A percentile compares a stretch with the other conserved stretches of the same genome.
These are phyloP conservation scores for Microdochium paspali DNA, from an alignment of 2,329 filamentous ascomycete genomes.

Conservation along the genomic window DNA sequence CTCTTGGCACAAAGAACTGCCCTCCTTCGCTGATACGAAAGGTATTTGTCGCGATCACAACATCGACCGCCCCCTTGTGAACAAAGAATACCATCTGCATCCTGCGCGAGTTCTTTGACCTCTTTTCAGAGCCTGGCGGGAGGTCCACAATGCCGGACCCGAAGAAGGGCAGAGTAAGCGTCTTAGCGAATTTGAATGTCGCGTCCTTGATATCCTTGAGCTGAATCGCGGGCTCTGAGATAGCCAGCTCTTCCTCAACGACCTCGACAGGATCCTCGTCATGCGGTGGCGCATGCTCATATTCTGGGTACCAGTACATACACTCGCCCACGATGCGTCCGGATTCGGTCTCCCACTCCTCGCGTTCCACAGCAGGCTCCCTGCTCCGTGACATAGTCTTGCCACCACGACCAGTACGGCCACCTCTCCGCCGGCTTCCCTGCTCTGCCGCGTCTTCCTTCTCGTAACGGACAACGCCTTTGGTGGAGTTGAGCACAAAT, in stretches of 20 bases:
- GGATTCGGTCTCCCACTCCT: conserved; percentile 60
- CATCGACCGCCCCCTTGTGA: conserved; percentile 69
- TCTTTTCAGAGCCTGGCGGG: conserved; percentile 73
- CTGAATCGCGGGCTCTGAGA: conserved; percentile 45
- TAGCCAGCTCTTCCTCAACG: conserved; percentile 44
- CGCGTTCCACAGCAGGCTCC: conserved; percentile 30
- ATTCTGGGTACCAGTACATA: conserved; percentile 51
- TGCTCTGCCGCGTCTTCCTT: conserved; percentile 38
- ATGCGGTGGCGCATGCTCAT: conserved; percentile 42
- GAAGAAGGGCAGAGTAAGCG: conserved; percentile 75
- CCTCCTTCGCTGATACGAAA: conserved; percentile 84
- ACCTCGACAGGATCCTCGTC: conserved; percentile 46
- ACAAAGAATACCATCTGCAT: conserved; percentile 99
- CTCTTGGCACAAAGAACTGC: conserved; percentile 90
- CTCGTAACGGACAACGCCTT: conserved; percentile 69
- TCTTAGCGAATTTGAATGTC: conserved; percentile 82
- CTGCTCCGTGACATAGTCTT: conserved; percentile 6
- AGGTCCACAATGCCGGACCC: conserved; percentile 86
- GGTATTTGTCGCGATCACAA: conserved; percentile 63
- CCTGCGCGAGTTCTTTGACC: conserved; percentile 81
- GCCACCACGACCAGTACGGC: conserved; percentile 11
- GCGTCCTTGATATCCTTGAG: conserved; percentile 52
- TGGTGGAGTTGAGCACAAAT: conserved; percentile 61
- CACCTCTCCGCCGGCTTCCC: conserved; percentile 12
- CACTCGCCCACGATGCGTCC: conserved; percentile 57